Conservation (phyloP, 2,329 filamentous ascomycete genomes). For the Harringtonia lauricola region DNA sequence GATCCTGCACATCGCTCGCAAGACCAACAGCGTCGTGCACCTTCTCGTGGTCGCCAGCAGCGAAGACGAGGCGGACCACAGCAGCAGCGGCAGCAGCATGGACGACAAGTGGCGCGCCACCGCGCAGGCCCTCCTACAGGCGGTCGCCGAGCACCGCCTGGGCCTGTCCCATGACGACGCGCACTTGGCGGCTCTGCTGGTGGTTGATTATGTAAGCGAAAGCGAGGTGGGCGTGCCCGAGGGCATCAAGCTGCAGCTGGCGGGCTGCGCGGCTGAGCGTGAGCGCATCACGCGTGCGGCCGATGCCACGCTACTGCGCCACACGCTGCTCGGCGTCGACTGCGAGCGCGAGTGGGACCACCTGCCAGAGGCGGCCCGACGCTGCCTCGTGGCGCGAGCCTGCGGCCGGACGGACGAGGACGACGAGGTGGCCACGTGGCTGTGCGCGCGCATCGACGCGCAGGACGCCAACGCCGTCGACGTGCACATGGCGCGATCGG, state of each 20-base stretch:
- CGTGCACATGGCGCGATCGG: constrained; percentile 5
- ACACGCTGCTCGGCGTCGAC: constrained; percentile 12
- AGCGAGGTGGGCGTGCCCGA: constrained; percentile 9
- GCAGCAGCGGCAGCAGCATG: no score
- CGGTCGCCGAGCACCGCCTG: constrained; percentile 11
- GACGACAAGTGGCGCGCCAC: constrained; percentile 12
- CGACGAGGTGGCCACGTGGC: background rate
- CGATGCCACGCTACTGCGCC: constrained; percentile 8
- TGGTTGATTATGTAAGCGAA: constrained; percentile 4
- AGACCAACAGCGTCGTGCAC: background rate
- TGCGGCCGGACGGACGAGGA: background rate
- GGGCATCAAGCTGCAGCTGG: constrained; percentile 12
- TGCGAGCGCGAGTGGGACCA: constrained; percentile 13
- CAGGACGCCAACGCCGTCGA: background rate
- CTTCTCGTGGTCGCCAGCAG: constrained; percentile 3
- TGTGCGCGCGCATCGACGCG: background rate
- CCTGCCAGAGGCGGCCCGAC: constrained; percentile 7
- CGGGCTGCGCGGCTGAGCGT: constrained; percentile 8
- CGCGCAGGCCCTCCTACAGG: constrained; percentile 13
- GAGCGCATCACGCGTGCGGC: constrained; percentile 5
- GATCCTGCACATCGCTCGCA: constrained; percentile 4
- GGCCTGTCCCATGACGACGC: constrained; percentile 13
- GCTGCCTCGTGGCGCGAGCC: background rate
- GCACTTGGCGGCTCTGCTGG: background rate
- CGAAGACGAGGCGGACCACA: constrained; percentile 5